A percentile compares a stretch with the other conserved stretches of the same genome.
Evolutionary conservation across 208 protist genomes (phyloP).

Genomic region (Leishmania gerbilli): DNA sequence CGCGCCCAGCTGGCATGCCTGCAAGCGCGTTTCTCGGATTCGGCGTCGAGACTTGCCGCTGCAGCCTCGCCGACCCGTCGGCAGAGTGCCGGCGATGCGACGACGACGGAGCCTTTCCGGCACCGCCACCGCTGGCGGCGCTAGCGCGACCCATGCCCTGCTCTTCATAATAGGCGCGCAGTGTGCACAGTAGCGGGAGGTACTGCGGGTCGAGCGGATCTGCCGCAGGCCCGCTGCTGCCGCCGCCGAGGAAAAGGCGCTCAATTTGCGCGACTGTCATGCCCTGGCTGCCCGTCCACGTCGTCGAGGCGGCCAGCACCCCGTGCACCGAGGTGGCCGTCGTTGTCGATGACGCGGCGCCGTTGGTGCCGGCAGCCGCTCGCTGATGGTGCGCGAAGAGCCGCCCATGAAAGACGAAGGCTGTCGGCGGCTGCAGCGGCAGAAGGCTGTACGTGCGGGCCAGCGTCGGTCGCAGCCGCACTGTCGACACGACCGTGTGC

Average conservation of each 20-base stretch:
- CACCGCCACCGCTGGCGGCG: background rate
- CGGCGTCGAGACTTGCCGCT: background rate
- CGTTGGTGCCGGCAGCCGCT: background rate
- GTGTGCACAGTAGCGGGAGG: slow-evolving; percentile 48
- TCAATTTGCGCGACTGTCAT: slow-evolving; percentile 67
- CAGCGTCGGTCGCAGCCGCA: slow-evolving; percentile 56
- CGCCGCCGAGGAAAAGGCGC: slow-evolving; percentile 51
- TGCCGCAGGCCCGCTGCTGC: slow-evolving; percentile 15
- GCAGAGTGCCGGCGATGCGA: background rate
- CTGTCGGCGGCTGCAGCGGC: slow-evolving; percentile 62
- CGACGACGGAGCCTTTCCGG: background rate
- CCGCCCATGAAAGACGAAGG: slow-evolving; percentile 53
- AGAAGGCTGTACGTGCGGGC: slow-evolving; percentile 54
- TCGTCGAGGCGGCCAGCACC: slow-evolving; percentile 63
- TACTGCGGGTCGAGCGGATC: slow-evolving; percentile 79
- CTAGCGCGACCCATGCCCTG: slow-evolving; percentile 10
- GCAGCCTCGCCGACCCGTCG: background rate
- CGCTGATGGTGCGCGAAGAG: slow-evolving; percentile 20
- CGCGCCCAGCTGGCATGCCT: background rate
- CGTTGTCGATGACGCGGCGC: background rate
- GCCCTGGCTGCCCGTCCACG: slow-evolving; percentile 67
- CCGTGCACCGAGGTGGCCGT: slow-evolving; percentile 32
- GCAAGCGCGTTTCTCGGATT: background rate
- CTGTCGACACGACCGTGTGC: slow-evolving; percentile 55
- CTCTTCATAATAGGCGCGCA: slow-evolving; percentile 65